phyloP scores from a whole-genome alignment of 1,284 basidiomycete species.

The Cutaneotrichosporon cyanovorans region DNA sequence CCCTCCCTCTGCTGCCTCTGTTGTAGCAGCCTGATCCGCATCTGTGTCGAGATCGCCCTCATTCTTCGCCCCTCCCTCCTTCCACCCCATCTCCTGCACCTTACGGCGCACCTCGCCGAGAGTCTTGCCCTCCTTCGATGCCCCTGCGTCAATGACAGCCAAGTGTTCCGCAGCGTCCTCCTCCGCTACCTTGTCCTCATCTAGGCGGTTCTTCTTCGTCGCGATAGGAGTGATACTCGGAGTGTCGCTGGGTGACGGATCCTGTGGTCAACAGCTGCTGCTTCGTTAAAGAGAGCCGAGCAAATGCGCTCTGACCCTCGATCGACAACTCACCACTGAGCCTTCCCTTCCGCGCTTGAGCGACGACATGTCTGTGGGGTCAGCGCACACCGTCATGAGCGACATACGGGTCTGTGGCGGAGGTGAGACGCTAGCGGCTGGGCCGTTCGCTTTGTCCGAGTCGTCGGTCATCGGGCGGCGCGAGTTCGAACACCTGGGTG shows the following conservation, averaged over 20 bases:
- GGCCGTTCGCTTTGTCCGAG: too few relatives aligned
- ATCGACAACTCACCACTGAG: slow-evolving; percentile 31
- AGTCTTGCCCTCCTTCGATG: neutral
- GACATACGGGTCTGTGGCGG: too few relatives aligned
- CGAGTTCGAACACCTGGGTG: too few relatives aligned
- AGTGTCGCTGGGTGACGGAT: slow-evolving; percentile 17
- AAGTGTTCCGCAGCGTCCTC: neutral
- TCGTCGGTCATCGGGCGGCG: too few relatives aligned
- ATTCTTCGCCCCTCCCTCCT: slow-evolving; percentile 21
- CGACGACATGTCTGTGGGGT: slow-evolving; percentile 21
- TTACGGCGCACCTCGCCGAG: slow-evolving; percentile 35
- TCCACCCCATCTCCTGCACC: slow-evolving; percentile 38
- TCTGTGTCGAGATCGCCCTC: slow-evolving; percentile 7
- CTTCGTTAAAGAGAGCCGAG: neutral
- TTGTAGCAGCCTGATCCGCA: neutral
- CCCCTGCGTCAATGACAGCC: slow-evolving; percentile 3
- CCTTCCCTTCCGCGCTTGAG: slow-evolving; percentile 42
- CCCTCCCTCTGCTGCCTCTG: neutral
- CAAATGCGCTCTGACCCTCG: too few relatives aligned
- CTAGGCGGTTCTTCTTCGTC: slow-evolving; percentile 43
- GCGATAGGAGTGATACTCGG: slow-evolving; percentile 17
- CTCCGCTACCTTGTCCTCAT: slow-evolving; percentile 4
- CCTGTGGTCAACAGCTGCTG: slow-evolving; percentile 17
- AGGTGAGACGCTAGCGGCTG: too few relatives aligned
- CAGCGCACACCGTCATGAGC: neutral